Evolutionary conservation across 306 rosid species (phyloP), one percentile per base, ranked within the genome.

Genomic region (Malus orientalis): DNA sequence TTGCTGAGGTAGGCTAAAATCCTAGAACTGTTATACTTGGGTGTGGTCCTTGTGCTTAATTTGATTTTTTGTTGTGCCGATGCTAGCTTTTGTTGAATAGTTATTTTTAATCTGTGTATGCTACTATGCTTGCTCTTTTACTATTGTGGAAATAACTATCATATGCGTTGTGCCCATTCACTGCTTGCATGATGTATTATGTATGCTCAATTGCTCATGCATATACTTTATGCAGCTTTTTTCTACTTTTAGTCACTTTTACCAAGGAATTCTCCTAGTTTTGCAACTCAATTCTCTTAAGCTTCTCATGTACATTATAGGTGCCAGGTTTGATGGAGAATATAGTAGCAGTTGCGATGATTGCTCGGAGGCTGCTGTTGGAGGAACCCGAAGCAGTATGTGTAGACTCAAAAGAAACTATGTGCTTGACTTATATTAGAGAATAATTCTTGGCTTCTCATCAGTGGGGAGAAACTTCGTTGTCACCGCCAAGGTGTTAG

Each of bases 321-420:
- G 93, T 83, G 33, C 80, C 97, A 63, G 84, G 84, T 38, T 78
- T 76, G 75, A 90, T 92, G 97, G 99, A 87, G 86, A 90, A 92
- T 83, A 82, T 88, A 76, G 89, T 90, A 75, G 79, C 96, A 62
- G 97, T 89, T 81, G 97, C 97, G 40, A 95, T 95, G 99, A 83
- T 92, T 86, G 76, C 97, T 74, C 86, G 97, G 88, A 90, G 99
- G 83, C 97, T 95, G 77, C 93, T 95, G 70, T 79, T 95, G 83
- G 99, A 95, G 85, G 99, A 95, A 82, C 96, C 93, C 19, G 97
- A 85, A 59, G 70, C 81, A 45, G 97, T 93, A 83, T 18, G 91
- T 89, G 71, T 74, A 71, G 29, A 67, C 79, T 53, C 59, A 55
- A 77, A 69, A 29, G 45, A 70, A 76, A 79, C 84, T 83, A 78